phyloP scores from a whole-genome alignment of 2,329 filamentous ascomycete species.

The Xylaria arbuscula region DNA sequence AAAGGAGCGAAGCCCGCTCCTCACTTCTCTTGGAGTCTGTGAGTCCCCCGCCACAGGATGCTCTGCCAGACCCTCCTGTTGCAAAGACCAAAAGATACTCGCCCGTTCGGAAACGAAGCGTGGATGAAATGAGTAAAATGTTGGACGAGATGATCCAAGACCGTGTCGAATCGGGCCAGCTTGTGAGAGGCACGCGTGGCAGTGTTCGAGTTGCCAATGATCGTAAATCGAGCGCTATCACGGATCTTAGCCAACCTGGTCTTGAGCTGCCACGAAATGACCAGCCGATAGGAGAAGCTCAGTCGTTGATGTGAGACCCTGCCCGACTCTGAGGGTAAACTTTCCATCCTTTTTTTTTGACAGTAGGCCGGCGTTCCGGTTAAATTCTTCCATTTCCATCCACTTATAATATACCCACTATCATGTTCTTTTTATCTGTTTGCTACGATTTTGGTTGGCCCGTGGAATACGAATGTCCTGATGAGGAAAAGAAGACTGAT shows the following conservation, averaged over 20 bases:
- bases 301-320: slow-evolving; percentile 44
- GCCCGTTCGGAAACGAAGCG: slow-evolving; percentile 68
- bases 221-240: slow-evolving; percentile 54
- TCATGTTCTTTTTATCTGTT: slow-evolving; percentile 52
- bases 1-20: slow-evolving; percentile 48
- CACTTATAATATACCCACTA: slow-evolving; percentile 54
- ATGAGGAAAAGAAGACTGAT: slow-evolving; percentile 45
- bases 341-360: slow-evolving; percentile 47
- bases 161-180: slow-evolving; percentile 79
- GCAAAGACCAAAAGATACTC: slow-evolving; percentile 46
- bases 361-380: slow-evolving; percentile 48
- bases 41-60: slow-evolving; percentile 50
- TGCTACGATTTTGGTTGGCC: slow-evolving; percentile 46
- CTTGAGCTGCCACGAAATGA: slow-evolving; percentile 56
- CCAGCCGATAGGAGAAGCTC: slow-evolving; percentile 45
- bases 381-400: slow-evolving; percentile 46
- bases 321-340: slow-evolving; percentile 42
- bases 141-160: slow-evolving; percentile 97
- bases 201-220: slow-evolving; percentile 70
- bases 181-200: slow-evolving; percentile 73
- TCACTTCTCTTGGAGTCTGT: slow-evolving; percentile 50
- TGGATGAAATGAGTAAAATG: slow-evolving; percentile 93
- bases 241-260: slow-evolving; percentile 48
- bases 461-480: slow-evolving; percentile 48
- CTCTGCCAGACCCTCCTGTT: slow-evolving; percentile 48